Evolutionary conservation across 2,329 filamentous ascomycete genomes (phyloP), one percentile per base, ranked within the genome.

Genomic region (Phaeosphaeriaceae sp.): DNA sequence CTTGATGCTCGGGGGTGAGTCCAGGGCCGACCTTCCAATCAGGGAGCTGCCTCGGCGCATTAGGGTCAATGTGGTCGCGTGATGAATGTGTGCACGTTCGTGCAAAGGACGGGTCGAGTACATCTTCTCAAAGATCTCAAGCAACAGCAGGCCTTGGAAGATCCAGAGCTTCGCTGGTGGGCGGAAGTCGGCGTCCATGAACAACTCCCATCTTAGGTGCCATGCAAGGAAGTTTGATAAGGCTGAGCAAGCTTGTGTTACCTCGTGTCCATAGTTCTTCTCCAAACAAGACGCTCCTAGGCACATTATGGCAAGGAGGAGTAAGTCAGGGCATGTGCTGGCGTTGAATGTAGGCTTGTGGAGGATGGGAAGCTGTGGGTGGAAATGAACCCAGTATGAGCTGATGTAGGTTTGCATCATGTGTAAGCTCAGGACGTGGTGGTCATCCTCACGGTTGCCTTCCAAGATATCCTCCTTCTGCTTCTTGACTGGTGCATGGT

Each of bases 71-170:
- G 93, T 97, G 0, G 94, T 97, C 15, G 94, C 94, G 74, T 99
- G 95, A 71, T 98, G 94, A 47, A 98, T 97, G 69, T 98, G 94
- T 1, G 94, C 94, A 65, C 95, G 86, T 78, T 99, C 95, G 76
- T 99, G 95, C 31, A 98, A 82, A 57, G 92, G 89, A 63, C 93
- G 86, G 0, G 94, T 97, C 41, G 93, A 95, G 76, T 94, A 98
- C 91, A 97, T 95, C 83, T 99, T 99, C 80, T 99, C 95, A 70
- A 96, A 98, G 0, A 97, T 81, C 75, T 99, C 95, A 13, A 98
- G 84, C 5, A 98, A 84, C 4, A 98, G 82, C 51, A 98, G 81
- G 1, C 94, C 89, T 75, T 98, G 95, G 79, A 98, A 98, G 0
- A 97, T 88, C 94, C 94, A 99, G 7, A 99, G 80, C 78, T 96